Base-by-base conservation (phyloP, 192 early-diverging fungal genomes). In the Lunasporangiospora selenospora region DNA sequence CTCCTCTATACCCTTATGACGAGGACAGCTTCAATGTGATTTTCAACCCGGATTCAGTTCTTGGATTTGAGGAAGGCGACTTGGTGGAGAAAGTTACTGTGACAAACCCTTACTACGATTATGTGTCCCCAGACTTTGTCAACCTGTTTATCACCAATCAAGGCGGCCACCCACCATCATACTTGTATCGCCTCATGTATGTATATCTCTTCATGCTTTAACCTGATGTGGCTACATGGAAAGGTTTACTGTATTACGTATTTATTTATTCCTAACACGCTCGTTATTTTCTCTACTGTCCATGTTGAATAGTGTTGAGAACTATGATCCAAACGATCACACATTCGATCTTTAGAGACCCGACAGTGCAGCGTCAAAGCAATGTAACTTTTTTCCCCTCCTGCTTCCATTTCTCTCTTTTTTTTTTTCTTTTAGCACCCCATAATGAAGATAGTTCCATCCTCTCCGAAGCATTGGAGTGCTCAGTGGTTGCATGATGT, bases 71-170 rank as follows among this genome's bases (percentile, higher is more conserved):
- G 40, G 88, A 93, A 48, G 92, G 92, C 27, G 86, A 88, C 8
- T 77, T 95, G 44, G 88, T 95, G 30, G 87, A 91, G 36, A 81
- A 87, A 21, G 88, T 90, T 18, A 90, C 94, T 13, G 83, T 95
- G 10, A 81, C 86, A n/a, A 95, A 92, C 69, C 94, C 95, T 4
- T 83, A 86, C 54, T 97, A 91, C 64, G 95, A 97, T 77, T 99
- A 93, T 77, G 94, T 99, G 5, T 83, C 84, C 19, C 95, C 97
- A 2, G 94, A 95, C 49, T 83, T 96, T 48, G 87, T 99, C 29
- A 89, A 87, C 50, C 76, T 99, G 37, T 93, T 96, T 62, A 92
- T 99, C 58, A 94, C 93, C 49, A 91, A 95, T 67, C 87, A 82
- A n/a, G 91, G 90, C 21, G 83, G 87, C 4, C 87, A 92, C 44